Base-by-base conservation (phyloP, 306 rosid genomes). In the Prosopis cineraria region DNA sequence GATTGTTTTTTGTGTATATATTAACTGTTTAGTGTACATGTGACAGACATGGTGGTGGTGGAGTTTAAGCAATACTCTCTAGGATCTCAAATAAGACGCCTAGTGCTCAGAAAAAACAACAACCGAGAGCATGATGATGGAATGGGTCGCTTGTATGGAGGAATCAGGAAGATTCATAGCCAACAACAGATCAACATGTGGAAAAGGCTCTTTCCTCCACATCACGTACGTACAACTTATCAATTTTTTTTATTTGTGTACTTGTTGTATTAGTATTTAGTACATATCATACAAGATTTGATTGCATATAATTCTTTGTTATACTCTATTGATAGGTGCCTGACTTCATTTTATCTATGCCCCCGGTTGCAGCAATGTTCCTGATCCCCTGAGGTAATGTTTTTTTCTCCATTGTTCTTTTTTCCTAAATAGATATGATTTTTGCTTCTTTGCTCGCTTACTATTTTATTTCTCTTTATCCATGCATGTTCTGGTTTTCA, bases 81-180 rank as follows among this genome's bases (percentile, higher is more conserved):
- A 10, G 88, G 79, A 2, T 83, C 86, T 2, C 75, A 66, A 5
- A 79, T 85, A 88, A 90, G 86, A 70, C 76, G 60, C 60, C 76
- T 77, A 34, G 22, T 37, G 65, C 77, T 87, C 75, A 75, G 71
- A 50, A 69, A 80, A 75, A 82, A 73, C 47, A 72, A 71, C 10
- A 74, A 70, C n/a, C 52, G 72, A 3, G 92, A 89, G 81, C 86
- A 86, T 80, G 90, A 89, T 58, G 77, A 81, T 64, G 80, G 33
- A 84, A 67, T 17, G 4, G 84, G 81, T 5, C 92, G 92, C 10
- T 89, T 72, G 62, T 90, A 89, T 56, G 97, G 93, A 17, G 97
- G 97, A 67, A 70, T 90, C 34, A 82, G 92, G 70, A 93, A 90
- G 69, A 88, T 93, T 45, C 69, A 75, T 20, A 68, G 80, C 2